Base-by-base conservation (phyloP, 768 basidiomycete species). In the Leccinum imitatum region DNA sequence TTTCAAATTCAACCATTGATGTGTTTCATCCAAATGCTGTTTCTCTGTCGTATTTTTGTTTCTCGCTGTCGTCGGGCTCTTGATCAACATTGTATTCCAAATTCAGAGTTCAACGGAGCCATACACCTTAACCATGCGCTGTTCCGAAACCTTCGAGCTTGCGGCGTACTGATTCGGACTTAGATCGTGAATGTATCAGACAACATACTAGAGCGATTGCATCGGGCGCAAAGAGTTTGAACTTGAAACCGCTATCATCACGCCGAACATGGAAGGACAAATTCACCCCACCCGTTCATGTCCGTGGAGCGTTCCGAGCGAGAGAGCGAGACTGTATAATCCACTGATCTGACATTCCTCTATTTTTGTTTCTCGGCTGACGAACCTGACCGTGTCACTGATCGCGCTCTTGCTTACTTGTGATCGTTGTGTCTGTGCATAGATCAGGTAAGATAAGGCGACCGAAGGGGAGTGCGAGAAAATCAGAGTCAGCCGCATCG, bases 1-100 rank as follows among this genome's bases (percentile, higher is more conserved):
- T 65, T 68, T 61, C 65, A 68, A 68, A 73, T 69, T 65, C 61
- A 17, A 48, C 9, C 6, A 6, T 14, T 46, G 44, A 46, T 19
- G 19, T 46, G 44, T 46, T 46, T 46, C 44, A 46, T 46, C 44
- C n/a, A 11, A 46, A 46, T 46, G 4, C 44, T 19, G 19, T 46
- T 44, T 19, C 44, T 44, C 19, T 44, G 3, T 41, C 8, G 17
- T 41, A 17, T 41, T 41, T n/a, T 41, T 17, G 39, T 41, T 44
- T 44, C 41, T 44, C 41, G 41, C 10, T 41, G n/a, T 44, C 44
- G 10, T 11, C 44, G 11, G 44, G 44, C 44, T 46, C 19, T 46
- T 10, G 44, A 46, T 46, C 44, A 19, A 19, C 10, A 13, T 46
- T 46, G n/a, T 11, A 46, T 46, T 46, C 44, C 4, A 46, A 31